Base-by-base conservation (phyloP, 176 grass and related monocot species). In the Pontederia crassipes region DNA sequence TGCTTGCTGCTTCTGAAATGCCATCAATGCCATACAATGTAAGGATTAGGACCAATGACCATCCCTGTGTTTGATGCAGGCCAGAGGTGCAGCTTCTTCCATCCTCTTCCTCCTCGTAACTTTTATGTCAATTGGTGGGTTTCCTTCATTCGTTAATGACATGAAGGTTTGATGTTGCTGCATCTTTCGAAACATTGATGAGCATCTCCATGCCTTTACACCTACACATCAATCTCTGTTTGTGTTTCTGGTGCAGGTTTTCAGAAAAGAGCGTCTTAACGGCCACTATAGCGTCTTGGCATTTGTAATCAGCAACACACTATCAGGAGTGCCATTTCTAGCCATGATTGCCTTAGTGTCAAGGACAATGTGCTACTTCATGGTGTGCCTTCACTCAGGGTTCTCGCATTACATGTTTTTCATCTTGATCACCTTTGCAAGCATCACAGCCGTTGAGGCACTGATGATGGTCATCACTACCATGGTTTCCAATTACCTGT, bases 91-190 rank as follows among this genome's bases (percentile, higher is more conserved):
- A 0, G 85, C 79, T 12, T 87, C 87, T 0, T 87, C 74, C 29
- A 92, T 88, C 3, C 61, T 92, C 8, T 81, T 84, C 0, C 87
- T 49, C 20, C 65, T 62, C 75, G 85, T 98, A 81, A 98, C 93
- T 12, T 98, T 98, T 76, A 98, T 98, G 93, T 92, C 93, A 50
- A 92, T 98, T 3, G 93, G 93, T 0, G 88, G 84, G 15, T 92
- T 98, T 74, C 87, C 93, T 8, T 92, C 87, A 52, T 98, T 98
- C 77, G 81, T 92, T 5, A 87, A 98, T 69, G 87, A 98, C 71
- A 89, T 92, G 93, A 98, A 92, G 75, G 62, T 63, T n/a, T n/a
- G n/a, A 15, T 54, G 4, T n/a, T n/a, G 29, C 29, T 35, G 29
- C 4, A 4, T 35, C n/a, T 35, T 35, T 35, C 29, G 4, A 35